Conservation (phyloP, 2,329 filamentous ascomycete genomes). For the Helminthosporium solani region DNA sequence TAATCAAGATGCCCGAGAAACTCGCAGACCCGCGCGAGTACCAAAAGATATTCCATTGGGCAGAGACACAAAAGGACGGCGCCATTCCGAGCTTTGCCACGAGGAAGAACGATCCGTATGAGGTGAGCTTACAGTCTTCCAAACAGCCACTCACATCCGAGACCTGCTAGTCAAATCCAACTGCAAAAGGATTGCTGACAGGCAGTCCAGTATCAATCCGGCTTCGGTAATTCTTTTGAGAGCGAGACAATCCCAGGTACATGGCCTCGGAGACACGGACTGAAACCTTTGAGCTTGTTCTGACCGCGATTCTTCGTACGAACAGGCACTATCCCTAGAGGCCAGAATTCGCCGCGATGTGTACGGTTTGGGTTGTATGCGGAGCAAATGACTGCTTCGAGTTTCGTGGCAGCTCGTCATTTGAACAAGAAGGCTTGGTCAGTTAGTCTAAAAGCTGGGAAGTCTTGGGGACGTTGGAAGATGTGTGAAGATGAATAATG, state of each 20-base stretch:
- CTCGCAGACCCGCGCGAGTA: conserved; percentile 41
- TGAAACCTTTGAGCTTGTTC: conserved; percentile 7
- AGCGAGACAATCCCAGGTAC: conserved; percentile 49
- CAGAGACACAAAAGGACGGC: conserved; percentile 60
- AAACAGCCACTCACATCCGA: not conserved
- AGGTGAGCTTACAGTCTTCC: conserved; percentile 36
- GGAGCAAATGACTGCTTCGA: conserved; percentile 40
- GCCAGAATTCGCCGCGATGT: conserved; percentile 45
- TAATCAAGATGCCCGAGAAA: conserved; percentile 24
- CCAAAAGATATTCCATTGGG: conserved; percentile 51
- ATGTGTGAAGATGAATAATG: no score
- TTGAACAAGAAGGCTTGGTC: conserved; percentile 37
- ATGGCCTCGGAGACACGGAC: not conserved
- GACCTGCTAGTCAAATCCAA: not conserved
- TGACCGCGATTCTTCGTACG: conserved; percentile 12
- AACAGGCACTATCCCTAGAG: conserved; percentile 46
- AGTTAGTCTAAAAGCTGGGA: not conserved
- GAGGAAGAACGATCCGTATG: conserved; percentile 57
- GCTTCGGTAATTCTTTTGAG: conserved; percentile 56
- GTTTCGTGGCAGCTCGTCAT: conserved; percentile 40
- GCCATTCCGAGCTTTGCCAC: conserved; percentile 56
- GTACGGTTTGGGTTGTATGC: conserved; percentile 42
- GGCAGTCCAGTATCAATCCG: conserved; percentile 53
- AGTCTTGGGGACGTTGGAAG: no score
- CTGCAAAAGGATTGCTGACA: conserved; percentile 3